Evolutionary conservation across 2,329 filamentous ascomycete species (phyloP), one percentile per base, ranked within the genome.

Genomic region (Teratosphaeria nubilosa): DNA sequence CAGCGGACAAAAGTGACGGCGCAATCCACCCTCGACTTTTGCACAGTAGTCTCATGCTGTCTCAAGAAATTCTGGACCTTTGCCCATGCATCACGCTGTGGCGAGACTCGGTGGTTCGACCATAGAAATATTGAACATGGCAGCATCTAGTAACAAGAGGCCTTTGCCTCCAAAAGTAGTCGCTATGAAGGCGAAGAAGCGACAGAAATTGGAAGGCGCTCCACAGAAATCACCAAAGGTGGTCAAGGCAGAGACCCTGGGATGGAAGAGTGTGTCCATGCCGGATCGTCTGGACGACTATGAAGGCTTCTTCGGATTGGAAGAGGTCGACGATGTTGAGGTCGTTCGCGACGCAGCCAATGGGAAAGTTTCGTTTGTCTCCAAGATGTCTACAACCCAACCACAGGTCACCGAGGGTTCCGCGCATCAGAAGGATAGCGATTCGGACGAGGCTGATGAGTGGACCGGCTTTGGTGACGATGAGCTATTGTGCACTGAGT

Each of bases 301-400:
- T n/a, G 91, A 95, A 63, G 94, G 94, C 0, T 96, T 99, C 72
- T 95, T 86, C 66, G 61, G 61, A 4, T 76, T 99, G 1, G 91
- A 99, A 68, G 91, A 97, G 68, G 86, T 97, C 53, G 89, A 95
- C 16, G 90, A 89, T 55, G 89, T 99, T 1, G 88, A 96, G 31
- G 80, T 99, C n/a, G 77, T 95, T 50, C 83, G 81, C 61, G 75
- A 79, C 25, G 66, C 65, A 0, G 65, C 67, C 2, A 79, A 86
- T 31, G 84, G 84, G 7, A 70, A 67, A 16, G 62, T 78, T 5
- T 72, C 75, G 5, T 79, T 76, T 55, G 55, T 63, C 5, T 61
- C 64, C 22, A 58, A 59, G 25, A n/a, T n/a, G 13, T 22, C 50
- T 14, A 51, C 56, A 16, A 37, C 9, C 58, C 65, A 48, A 11